Conservation (phyloP, 805 yeast species). For the Kuraishia capsulata region DNA sequence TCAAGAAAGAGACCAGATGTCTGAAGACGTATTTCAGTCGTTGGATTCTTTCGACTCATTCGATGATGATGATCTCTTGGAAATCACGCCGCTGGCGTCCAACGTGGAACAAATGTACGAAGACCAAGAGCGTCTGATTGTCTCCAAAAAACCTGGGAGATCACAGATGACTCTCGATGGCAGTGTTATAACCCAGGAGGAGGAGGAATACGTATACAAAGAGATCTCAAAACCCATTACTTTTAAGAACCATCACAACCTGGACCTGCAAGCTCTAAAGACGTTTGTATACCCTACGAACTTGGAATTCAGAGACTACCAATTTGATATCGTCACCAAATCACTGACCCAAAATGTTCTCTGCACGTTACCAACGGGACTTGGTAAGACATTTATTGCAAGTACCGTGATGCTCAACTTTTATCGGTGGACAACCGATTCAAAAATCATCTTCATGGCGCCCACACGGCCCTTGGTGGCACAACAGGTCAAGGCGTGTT, state of each 20-base stretch:
- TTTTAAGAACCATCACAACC: slow-evolving; percentile 36
- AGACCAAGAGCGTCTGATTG: not conserved
- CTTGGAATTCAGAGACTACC: slow-evolving; percentile 79
- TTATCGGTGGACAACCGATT: slow-evolving; percentile 71
- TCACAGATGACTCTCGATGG: not conserved
- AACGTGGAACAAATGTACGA: not conserved
- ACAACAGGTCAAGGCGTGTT: slow-evolving; percentile 91
- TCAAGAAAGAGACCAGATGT: too few relatives aligned
- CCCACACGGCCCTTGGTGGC: slow-evolving; percentile 96
- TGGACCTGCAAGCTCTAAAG: slow-evolving; percentile 27
- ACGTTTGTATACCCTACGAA: slow-evolving; percentile 80
- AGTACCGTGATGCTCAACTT: slow-evolving; percentile 88
- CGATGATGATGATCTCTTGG: not conserved
- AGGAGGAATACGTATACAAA: slow-evolving; percentile 8
- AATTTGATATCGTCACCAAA: slow-evolving; percentile 64
- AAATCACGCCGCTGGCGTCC: not conserved
- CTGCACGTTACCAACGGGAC: slow-evolving; percentile 94
- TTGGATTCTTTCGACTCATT: not conserved
- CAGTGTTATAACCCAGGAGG: not conserved
- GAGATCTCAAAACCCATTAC: slow-evolving; percentile 15
- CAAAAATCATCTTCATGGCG: slow-evolving; percentile 88
- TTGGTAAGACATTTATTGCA: slow-evolving; percentile 96
- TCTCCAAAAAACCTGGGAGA: not conserved
- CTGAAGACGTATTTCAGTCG: too few relatives aligned
- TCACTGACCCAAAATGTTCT: slow-evolving; percentile 67